Evolutionary conservation across 2,329 filamentous ascomycete species (phyloP), one percentile per base, ranked within the genome.

Genomic region (Neoarthrinium moseri): DNA sequence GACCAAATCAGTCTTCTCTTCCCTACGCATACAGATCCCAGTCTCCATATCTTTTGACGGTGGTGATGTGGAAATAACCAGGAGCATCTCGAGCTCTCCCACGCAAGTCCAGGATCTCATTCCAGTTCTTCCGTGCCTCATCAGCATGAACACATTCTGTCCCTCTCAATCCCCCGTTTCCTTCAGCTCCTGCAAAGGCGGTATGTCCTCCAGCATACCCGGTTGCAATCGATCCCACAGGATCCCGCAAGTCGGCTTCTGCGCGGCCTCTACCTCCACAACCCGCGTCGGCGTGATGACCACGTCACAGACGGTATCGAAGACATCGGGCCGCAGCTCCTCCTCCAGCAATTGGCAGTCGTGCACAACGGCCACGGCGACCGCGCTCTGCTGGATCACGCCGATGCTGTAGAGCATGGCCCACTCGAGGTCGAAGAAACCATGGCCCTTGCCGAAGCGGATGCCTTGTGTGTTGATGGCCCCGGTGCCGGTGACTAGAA

Each of bases 361-460:
- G 51, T 73, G 70, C 6, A 66, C 68, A 5, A 72, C 45, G 5
- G 62, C 64, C 2, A 66, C 55, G 3, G 65, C 64, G 0, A 56
- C 54, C 5, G 62, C 61, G 3, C 50, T 36, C 7, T 13, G 18
- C 5, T 38, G 44, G 6, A 72, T 55, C 10, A 63, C 50, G 4
- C 61, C 59, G 11, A 67, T 51, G 15, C 63, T 59, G 21, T 57
- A 60, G 21, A 73, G 53, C 53, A 73, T 63, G 1, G 57, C 66
- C 68, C 67, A 73, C 46, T 71, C 69, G 6, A 73, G 58, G 37
- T 73, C 69, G 35, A 73, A 72, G 35, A 67, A 62, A 10, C 66
- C 62, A 36, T 65, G 61, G 1, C 68, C 69, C 47, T 70, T 69
- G 29, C 67, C 68, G 21, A 73, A 60, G 6, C 67, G 53, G 4